Evolutionary conservation across 768 basidiomycete species (phyloP).

Genomic region (Termitomyces sp.): DNA sequence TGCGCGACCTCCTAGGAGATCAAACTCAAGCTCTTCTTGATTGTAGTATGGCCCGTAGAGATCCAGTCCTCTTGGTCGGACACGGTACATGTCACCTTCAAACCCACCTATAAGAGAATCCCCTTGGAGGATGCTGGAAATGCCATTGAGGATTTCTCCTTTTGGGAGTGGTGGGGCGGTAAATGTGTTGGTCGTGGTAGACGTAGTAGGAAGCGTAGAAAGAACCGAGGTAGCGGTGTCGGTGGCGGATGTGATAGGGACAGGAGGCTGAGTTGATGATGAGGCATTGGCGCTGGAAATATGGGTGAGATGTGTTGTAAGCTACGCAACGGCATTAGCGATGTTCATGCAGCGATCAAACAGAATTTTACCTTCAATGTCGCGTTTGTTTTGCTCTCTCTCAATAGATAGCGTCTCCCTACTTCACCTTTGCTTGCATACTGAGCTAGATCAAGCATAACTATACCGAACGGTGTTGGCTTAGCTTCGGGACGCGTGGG

Average conservation of each 20-base stretch:
- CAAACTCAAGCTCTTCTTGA: conserved; percentile 31
- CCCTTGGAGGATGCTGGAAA: conserved; percentile 47
- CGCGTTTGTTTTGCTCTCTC: conserved; percentile 76
- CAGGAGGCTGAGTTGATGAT: not conserved
- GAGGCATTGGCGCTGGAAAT: conserved; percentile 13
- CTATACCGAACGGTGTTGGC: conserved; percentile 48
- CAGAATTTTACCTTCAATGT: conserved; percentile 53
- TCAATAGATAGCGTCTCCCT: conserved; percentile 60
- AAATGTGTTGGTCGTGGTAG: conserved; percentile 27
- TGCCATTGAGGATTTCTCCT: conserved; percentile 67
- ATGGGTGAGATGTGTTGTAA: conserved; percentile 50
- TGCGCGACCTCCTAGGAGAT: conserved; percentile 24
- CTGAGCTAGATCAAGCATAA: conserved; percentile 70
- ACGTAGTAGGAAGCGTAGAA: not conserved
- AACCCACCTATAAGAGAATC: conserved; percentile 9
- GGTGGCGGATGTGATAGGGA: not conserved
- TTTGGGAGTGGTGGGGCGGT: conserved; percentile 64
- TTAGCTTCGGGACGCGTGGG: conserved; percentile 38
- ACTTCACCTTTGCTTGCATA: conserved; percentile 59
- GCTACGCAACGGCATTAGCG: conserved; percentile 23
- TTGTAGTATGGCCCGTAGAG: conserved; percentile 35
- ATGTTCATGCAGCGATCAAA: not conserved
- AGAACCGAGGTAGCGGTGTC: not conserved
- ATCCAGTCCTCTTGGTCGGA: conserved; percentile 46
- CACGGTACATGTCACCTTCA: conserved; percentile 47